Evolutionary conservation across 768 basidiomycete species (phyloP), one percentile per base, ranked within the genome.

Genomic region (Lactarius sanguifluus): DNA sequence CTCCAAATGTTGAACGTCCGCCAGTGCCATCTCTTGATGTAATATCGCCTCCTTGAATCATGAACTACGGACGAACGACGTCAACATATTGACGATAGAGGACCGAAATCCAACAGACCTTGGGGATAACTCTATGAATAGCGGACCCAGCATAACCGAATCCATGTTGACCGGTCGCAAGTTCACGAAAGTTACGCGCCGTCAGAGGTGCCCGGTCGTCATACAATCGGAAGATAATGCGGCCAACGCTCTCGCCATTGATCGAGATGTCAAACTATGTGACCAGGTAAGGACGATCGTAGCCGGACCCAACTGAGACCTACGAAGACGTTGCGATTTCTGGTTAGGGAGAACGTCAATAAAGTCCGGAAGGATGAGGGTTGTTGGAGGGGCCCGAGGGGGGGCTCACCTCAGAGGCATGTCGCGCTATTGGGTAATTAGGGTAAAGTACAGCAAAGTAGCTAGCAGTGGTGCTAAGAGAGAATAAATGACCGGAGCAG

Each of bases 21-120:
- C 92, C 91, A 0, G 89, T 92, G 16, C 90, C 90, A 68, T 92
- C 70, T 57, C 68, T 85, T 69, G 84, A 81, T 12, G 90, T 92
- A 77, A 94, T 93, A 77, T 95, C 93, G 30, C 93, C 93, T 30
- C 91, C 93, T 75, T 94, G 92, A 56, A 90, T 76, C 92, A 94
- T 94, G 79, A 91, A 92, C 84, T 79, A 66, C 2, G 41, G 8
- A 32, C 13, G 38, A 16, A 15, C 25, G 0, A 34, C 25, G 54
- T 36, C 20, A 58, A 58, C 16, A n/a, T 16, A 13, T 28, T 57
- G 32, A 52, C 50, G 38, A 3, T 5, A 9, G 6, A 56, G 55
- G 50, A 32, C 25, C 5, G 55, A 40, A 43, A 13, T 50, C 57
- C 15, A 5, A 77, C 83, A 36, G 56, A 86, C 87, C 68, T 81